phyloP scores from a whole-genome alignment of 257 asterid genomes.

The Primulina tabacum region DNA sequence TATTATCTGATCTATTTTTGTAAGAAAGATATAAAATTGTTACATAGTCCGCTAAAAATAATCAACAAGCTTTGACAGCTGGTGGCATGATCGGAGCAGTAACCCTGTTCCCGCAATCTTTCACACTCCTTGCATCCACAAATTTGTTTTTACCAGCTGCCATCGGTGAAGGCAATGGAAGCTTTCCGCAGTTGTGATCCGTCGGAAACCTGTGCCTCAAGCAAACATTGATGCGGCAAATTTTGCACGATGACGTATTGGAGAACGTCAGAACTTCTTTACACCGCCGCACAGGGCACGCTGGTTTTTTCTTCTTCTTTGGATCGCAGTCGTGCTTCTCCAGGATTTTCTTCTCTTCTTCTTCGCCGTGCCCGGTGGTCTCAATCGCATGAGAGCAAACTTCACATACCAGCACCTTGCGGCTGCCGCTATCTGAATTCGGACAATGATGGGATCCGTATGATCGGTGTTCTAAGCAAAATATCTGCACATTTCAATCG shows the following conservation, averaged over 20 bases:
- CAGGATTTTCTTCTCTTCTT: constrained; percentile 52
- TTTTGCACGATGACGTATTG: constrained; percentile 67
- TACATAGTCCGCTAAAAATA: neutral
- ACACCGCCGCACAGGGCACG: constrained; percentile 69
- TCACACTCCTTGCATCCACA: neutral
- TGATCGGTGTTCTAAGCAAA: constrained; percentile 74
- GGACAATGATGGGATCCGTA: constrained; percentile 72
- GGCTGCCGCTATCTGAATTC: constrained; percentile 53
- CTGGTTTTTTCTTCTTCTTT: constrained; percentile 64
- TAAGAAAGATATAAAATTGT: too few relatives aligned
- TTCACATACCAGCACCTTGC: constrained; percentile 73
- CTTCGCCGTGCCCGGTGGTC: constrained; percentile 51
- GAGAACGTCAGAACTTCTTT: constrained; percentile 74
- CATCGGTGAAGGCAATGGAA: constrained; percentile 13
- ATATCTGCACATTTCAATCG: constrained; percentile 36
- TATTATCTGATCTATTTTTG: too few relatives aligned
- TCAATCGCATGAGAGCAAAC: constrained; percentile 67
- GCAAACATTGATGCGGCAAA: constrained; percentile 61
- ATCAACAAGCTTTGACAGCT: neutral
- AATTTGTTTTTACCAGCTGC: constrained; percentile 20
- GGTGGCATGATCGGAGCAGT: neutral
- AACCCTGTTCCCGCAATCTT: neutral
- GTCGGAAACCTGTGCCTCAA: constrained; percentile 79
- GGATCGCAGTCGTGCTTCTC: constrained; percentile 78
- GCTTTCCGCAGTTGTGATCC: constrained; percentile 59